Evolutionary conservation across 345 rosid genomes (phyloP).

Genomic region (Gynandropsis gynandra): DNA sequence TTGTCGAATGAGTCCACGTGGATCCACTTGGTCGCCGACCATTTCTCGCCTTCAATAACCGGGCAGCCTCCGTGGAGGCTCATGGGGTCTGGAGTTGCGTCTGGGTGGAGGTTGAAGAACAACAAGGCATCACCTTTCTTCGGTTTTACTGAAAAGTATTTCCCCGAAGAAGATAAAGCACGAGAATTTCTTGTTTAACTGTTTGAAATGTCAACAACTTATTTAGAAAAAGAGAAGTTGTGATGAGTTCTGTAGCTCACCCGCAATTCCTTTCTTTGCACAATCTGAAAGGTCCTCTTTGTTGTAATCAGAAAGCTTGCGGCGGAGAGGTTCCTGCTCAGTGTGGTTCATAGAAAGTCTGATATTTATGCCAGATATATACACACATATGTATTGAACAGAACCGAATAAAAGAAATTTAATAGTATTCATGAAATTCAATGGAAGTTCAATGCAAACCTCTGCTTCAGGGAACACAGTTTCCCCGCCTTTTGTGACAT

Average conservation of each 20-base stretch:
- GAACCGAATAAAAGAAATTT: slow-evolving; percentile 8
- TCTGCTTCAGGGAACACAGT: slow-evolving; percentile 84
- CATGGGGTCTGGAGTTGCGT: slow-evolving; percentile 61
- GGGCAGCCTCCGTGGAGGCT: slow-evolving; percentile 95
- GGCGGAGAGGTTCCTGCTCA: slow-evolving; percentile 60
- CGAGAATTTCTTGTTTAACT: not conserved
- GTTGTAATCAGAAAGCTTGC: slow-evolving; percentile 30
- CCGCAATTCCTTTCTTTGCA: slow-evolving; percentile 88
- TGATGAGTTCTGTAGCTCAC: slow-evolving; percentile 26
- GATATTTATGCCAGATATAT: no score
- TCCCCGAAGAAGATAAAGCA: slow-evolving; percentile 11
- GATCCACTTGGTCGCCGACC: slow-evolving; percentile 99
- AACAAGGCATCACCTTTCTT: slow-evolving; percentile 81
- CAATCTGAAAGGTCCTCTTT: slow-evolving; percentile 79
- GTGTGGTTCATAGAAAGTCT: slow-evolving; percentile 11
- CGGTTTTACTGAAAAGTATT: slow-evolving; percentile 56
- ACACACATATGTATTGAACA: not conserved
- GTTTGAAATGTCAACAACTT: not conserved
- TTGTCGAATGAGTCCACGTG: slow-evolving; percentile 86
- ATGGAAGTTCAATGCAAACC: slow-evolving; percentile 38
- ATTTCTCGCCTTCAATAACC: slow-evolving; percentile 91
- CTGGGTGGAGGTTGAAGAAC: slow-evolving; percentile 77
- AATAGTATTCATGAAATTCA: not conserved
- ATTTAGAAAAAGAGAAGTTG: not conserved
- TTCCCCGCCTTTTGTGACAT: slow-evolving; percentile 92